Evolutionary conservation across 805 yeast species (phyloP).

Genomic region (Saccharomycopsis capsularis): DNA sequence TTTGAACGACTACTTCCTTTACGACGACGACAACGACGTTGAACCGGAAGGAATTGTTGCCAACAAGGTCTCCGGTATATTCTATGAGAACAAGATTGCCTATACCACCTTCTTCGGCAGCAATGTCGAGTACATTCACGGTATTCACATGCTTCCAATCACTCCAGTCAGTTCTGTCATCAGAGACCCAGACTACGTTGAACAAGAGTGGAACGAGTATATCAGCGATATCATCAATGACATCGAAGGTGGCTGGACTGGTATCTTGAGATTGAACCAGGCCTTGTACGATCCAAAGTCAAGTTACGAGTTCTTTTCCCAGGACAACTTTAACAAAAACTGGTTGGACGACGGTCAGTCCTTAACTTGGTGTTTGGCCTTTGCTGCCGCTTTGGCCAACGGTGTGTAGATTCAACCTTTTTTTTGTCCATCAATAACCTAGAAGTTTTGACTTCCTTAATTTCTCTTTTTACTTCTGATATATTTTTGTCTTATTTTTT

Average conservation of each 20-base stretch:
- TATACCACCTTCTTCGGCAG: conserved; percentile 68
- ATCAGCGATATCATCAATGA: conserved; percentile 34
- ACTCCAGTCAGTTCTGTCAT: conserved; percentile 55
- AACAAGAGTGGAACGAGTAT: conserved; percentile 53
- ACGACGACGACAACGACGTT: conserved; percentile 38
- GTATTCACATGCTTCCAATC: conserved; percentile 72
- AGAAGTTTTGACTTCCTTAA: not conserved
- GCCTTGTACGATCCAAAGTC: conserved; percentile 65
- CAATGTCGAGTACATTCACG: conserved; percentile 58
- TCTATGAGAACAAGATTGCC: conserved; percentile 65
- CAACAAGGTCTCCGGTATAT: conserved; percentile 62
- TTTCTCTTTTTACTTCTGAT: conserved; percentile 1
- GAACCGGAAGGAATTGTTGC: conserved; percentile 45
- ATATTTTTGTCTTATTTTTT: not conserved
- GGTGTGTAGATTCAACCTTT: not conserved
- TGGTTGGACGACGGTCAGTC: conserved; percentile 81
- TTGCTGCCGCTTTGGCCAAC: conserved; percentile 41
- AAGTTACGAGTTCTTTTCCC: conserved; percentile 56
- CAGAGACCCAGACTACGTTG: conserved; percentile 44
- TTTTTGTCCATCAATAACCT: not conserved
- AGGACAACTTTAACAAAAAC: conserved; percentile 41
- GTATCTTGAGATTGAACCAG: conserved; percentile 55
- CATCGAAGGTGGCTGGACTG: conserved; percentile 59
- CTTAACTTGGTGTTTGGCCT: conserved; percentile 82
- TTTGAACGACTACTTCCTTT: conserved; percentile 50